phyloP scores from a whole-genome alignment of 306 rosid species.

The Delonix regia region DNA sequence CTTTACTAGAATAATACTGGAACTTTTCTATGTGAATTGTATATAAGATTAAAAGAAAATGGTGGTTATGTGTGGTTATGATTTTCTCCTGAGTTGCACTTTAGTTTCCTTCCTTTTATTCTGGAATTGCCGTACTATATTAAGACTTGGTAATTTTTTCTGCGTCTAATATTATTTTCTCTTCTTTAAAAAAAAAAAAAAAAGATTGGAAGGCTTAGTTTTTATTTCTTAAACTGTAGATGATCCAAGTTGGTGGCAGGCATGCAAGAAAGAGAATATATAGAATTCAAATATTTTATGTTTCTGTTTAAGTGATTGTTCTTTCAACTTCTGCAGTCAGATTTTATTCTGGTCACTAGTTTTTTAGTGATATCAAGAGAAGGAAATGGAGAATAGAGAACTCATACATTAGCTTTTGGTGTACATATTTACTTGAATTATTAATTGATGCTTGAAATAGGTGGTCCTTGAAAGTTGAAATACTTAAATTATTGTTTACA shows the following conservation, averaged over 20 bases:
- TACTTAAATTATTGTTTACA: background rate
- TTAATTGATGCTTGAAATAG: background rate
- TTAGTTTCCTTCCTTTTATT: conserved; percentile 13
- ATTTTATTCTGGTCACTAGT: background rate
- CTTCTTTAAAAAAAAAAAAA: background rate
- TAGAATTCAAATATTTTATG: background rate
- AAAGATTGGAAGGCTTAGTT: background rate
- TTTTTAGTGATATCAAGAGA: background rate
- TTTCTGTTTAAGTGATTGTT: background rate
- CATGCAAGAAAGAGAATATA: background rate
- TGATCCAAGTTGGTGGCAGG: background rate
- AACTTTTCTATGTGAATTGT: background rate
- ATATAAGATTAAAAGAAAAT: background rate
- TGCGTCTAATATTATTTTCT: background rate
- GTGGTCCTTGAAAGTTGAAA: background rate
- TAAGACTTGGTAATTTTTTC: background rate
- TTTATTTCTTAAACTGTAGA: conserved; percentile 1
- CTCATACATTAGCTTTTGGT: background rate
- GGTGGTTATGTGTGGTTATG: background rate
- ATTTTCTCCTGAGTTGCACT: background rate
- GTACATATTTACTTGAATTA: background rate
- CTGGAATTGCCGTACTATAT: background rate
- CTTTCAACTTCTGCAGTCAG: background rate
- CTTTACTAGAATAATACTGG: background rate
- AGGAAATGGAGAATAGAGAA: background rate